Evolutionary conservation across 257 asterid genomes (phyloP).

Genomic region (Craterostigma plantagineum): DNA sequence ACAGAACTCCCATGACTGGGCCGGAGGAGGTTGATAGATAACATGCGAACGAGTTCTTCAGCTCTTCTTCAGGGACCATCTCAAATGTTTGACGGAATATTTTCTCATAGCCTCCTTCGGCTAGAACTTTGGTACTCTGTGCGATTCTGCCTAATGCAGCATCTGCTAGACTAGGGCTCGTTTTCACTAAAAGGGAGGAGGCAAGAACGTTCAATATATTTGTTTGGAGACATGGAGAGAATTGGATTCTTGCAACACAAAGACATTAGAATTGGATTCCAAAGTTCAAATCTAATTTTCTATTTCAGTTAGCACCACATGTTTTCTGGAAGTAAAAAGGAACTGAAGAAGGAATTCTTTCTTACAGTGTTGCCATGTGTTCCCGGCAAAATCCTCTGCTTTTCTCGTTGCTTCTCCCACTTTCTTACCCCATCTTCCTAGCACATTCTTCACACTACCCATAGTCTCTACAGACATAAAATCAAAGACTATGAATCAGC

Average conservation of each 20-base stretch:
- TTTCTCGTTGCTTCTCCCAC: constrained; percentile 71
- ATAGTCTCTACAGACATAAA: constrained; percentile 23
- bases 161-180: constrained; percentile 80
- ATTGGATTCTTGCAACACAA: not conserved
- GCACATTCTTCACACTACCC: constrained; percentile 53
- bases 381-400: constrained; percentile 76
- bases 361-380: constrained; percentile 85
- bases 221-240: not conserved
- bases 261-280: too few relatives aligned
- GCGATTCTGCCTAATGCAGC: constrained; percentile 90
- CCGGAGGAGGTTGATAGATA: constrained; percentile 92
- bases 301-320: not conserved
- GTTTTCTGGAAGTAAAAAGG: not conserved
- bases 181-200: constrained; percentile 36
- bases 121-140: constrained; percentile 66
- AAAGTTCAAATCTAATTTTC: not conserved
- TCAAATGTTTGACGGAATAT: constrained; percentile 72
- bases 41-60: constrained; percentile 59
- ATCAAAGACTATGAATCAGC: not conserved
- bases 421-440: constrained; percentile 72
- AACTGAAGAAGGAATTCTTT: too few relatives aligned
- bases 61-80: constrained; percentile 56
- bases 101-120: constrained; percentile 95
- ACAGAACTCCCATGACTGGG: constrained; percentile 72
- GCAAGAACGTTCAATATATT: constrained; percentile 4